A percentile compares a stretch with the other conserved stretches of the same genome.
Evolutionary conservation across 805 yeast species (phyloP).

Genomic region (Clavispora santaluciae): DNA sequence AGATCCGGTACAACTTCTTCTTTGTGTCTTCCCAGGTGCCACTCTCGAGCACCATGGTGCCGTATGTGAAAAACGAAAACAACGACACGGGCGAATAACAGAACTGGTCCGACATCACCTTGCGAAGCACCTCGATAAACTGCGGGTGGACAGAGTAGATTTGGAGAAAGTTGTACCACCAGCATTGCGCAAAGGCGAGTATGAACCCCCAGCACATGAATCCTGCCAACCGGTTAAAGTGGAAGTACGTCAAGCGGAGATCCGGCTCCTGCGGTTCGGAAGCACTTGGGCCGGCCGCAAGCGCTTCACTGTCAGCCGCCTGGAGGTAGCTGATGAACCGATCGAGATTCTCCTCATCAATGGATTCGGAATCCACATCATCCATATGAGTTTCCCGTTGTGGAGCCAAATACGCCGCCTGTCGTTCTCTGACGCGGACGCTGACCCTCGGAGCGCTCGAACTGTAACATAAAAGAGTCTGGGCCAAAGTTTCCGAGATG

Average conservation of each 20-base stretch:
- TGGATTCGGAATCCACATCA: not conserved
- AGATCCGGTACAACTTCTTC: constrained; percentile 60
- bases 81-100: constrained; percentile 85
- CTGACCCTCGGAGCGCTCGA: constrained; percentile 19
- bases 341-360: constrained; percentile 26
- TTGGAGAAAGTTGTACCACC: constrained; percentile 85
- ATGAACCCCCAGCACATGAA: constrained; percentile 85
- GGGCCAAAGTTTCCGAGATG: constrained; percentile 89
- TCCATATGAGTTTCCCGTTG: not conserved
- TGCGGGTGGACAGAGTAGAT: constrained; percentile 78
- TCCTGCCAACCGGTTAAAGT: constrained; percentile 66
- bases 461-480: constrained; percentile 45
- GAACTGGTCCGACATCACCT: constrained; percentile 86
- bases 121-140: constrained; percentile 76
- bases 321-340: constrained; percentile 32
- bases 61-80: constrained; percentile 74
- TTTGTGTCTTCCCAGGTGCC: constrained; percentile 63
- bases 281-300: not conserved
- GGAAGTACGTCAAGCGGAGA: constrained; percentile 42
- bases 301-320: constrained; percentile 17
- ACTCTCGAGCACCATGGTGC: constrained; percentile 73
- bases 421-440: constrained; percentile 12
- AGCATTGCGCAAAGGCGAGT: constrained; percentile 77
- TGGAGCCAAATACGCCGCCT: not conserved
- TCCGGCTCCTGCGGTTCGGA: not conserved